Conservation (phyloP, 306 rosid species). For the Hippophae tibetana region DNA sequence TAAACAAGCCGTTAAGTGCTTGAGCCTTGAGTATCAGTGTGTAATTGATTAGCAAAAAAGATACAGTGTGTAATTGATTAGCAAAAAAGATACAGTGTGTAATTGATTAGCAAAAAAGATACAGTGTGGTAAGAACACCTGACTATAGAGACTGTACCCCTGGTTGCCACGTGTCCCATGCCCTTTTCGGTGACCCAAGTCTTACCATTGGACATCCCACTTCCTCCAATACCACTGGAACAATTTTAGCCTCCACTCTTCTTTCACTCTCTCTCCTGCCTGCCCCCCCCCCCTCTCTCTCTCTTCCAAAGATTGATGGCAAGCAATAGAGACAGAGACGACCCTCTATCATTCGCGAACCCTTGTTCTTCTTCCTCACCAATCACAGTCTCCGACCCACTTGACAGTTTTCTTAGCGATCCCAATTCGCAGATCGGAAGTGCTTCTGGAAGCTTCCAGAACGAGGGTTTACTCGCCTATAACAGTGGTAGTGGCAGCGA, state of each 20-base stretch:
- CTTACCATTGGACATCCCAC: too few relatives aligned
- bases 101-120: too few relatives aligned
- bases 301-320: constrained; percentile 25
- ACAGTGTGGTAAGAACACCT: too few relatives aligned
- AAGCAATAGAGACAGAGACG: constrained; percentile 55
- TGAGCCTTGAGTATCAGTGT: too few relatives aligned
- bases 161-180: too few relatives aligned
- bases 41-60: too few relatives aligned
- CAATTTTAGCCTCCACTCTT: background rate
- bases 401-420: constrained; percentile 62
- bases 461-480: constrained; percentile 44
- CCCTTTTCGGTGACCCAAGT: too few relatives aligned
- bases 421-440: constrained; percentile 44
- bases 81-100: too few relatives aligned
- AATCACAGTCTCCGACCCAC: constrained; percentile 62
- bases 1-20: too few relatives aligned
- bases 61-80: too few relatives aligned
- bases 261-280: constrained; percentile 7
- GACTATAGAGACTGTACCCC: too few relatives aligned
- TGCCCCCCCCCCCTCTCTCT: constrained; percentile 8
- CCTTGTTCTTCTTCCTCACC: constrained; percentile 77
- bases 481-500: constrained; percentile 23
- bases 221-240: constrained; percentile 19
- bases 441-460: constrained; percentile 87
- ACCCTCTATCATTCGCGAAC: constrained; percentile 46